phyloP scores from a whole-genome alignment of 73 alveolate species.

The Uronychia setigera region DNA sequence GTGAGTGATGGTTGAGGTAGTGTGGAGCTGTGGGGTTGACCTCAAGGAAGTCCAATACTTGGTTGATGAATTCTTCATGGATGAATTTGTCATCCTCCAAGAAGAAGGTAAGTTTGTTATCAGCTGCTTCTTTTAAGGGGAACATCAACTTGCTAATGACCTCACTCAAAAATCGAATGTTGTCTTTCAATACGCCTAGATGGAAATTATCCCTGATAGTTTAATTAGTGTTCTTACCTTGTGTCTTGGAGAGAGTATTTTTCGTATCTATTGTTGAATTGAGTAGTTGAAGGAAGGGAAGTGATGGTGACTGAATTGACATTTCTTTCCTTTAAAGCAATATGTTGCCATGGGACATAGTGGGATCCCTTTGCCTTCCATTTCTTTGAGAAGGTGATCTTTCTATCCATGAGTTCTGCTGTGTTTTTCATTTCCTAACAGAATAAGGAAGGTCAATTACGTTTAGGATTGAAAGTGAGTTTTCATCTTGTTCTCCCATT shows the following conservation, averaged over 20 bases:
- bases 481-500: background rate
- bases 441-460: background rate
- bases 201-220: background rate
- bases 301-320: background rate
- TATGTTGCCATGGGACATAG: background rate
- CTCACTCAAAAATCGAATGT: background rate
- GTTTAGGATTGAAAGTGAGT: background rate
- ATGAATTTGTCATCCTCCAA: constrained; percentile 17
- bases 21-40: constrained; percentile 45
- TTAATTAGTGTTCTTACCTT: background rate
- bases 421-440: background rate
- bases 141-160: background rate
- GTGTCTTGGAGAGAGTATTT: background rate
- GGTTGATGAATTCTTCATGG: constrained; percentile 6
- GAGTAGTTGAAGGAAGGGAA: background rate
- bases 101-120: constrained; percentile 19
- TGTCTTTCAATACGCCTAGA: background rate
- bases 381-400: background rate
- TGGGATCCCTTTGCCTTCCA: background rate
- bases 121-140: background rate
- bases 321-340: background rate
- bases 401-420: background rate
- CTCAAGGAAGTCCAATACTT: constrained; percentile 9
- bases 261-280: background rate
- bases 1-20: no score